phyloP scores from a whole-genome alignment of 306 rosid genomes.

The Prunus fruticosa region DNA sequence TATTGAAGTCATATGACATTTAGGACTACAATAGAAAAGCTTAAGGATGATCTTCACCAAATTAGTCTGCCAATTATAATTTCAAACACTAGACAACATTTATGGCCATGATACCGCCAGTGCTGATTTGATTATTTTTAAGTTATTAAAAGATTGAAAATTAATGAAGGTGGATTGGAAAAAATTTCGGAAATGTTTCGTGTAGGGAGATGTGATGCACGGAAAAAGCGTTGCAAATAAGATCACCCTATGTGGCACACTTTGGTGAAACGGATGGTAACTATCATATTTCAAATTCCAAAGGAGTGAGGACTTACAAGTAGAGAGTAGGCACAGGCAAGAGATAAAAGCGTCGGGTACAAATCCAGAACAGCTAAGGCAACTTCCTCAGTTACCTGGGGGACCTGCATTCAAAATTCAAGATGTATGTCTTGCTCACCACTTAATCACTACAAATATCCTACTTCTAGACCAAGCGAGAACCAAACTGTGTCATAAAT shows the following conservation, averaged over 20 bases:
- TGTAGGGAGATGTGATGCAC: background rate
- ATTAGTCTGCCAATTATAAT: no score
- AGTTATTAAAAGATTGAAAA: background rate
- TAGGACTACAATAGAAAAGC: no score
- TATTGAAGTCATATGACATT: no score
- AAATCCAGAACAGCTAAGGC: conserved; percentile 82
- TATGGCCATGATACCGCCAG: background rate
- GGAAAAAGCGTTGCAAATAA: no score
- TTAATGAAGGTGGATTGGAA: background rate
- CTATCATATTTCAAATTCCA: background rate
- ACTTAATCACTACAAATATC: background rate
- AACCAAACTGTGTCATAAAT: background rate
- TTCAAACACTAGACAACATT: no score
- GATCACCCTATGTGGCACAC: background rate
- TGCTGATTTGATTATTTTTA: background rate
- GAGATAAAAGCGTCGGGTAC: conserved; percentile 74
- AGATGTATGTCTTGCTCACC: background rate
- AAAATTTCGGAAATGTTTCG: background rate
- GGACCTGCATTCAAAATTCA: conserved; percentile 53
- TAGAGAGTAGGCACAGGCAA: conserved; percentile 66
- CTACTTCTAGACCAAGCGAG: background rate
- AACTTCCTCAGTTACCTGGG: conserved; percentile 91
- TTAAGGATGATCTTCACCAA: no score
- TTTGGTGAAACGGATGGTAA: background rate
- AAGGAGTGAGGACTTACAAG: conserved; percentile 51